phyloP scores from a whole-genome alignment of 768 basidiomycete species.

The Psilocybe sp. region DNA sequence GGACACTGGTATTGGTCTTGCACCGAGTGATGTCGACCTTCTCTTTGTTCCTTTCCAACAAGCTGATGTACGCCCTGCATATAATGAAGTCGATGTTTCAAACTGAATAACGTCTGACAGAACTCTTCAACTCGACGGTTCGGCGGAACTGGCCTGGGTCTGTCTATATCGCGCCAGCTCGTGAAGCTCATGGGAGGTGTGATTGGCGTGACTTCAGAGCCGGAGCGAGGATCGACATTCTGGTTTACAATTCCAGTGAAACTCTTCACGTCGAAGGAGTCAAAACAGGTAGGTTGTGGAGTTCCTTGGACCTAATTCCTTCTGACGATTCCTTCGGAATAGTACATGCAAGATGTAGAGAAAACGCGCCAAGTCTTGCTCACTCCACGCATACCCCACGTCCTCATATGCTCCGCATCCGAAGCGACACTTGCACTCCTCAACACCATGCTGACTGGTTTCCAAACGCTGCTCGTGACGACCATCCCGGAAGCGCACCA shows the following conservation, averaged over 20 bases:
- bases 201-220: constrained; percentile 66
- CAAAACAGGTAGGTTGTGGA: constrained; percentile 42
- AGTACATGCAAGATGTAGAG: constrained; percentile 49
- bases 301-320: neutral
- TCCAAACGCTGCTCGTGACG: constrained; percentile 41
- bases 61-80: constrained; percentile 43
- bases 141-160: constrained; percentile 74
- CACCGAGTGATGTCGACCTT: constrained; percentile 60
- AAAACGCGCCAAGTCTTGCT: constrained; percentile 45
- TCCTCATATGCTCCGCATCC: constrained; percentile 60
- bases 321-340: constrained; percentile 3
- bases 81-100: neutral
- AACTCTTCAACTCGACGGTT: constrained; percentile 75
- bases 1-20: constrained; percentile 73
- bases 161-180: constrained; percentile 71
- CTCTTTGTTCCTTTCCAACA: constrained; percentile 77
- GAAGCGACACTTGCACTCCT: constrained; percentile 55
- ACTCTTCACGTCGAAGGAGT: constrained; percentile 52
- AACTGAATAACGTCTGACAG: constrained; percentile 15
- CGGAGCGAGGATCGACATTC: constrained; percentile 63
- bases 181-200: constrained; percentile 76
- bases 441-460: constrained; percentile 53
- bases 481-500: constrained; percentile 45
- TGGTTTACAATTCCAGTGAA: constrained; percentile 75
- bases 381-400: constrained; percentile 40